phyloP scores from a whole-genome alignment of 176 grass and related monocot genomes.

The Carex pumila region DNA sequence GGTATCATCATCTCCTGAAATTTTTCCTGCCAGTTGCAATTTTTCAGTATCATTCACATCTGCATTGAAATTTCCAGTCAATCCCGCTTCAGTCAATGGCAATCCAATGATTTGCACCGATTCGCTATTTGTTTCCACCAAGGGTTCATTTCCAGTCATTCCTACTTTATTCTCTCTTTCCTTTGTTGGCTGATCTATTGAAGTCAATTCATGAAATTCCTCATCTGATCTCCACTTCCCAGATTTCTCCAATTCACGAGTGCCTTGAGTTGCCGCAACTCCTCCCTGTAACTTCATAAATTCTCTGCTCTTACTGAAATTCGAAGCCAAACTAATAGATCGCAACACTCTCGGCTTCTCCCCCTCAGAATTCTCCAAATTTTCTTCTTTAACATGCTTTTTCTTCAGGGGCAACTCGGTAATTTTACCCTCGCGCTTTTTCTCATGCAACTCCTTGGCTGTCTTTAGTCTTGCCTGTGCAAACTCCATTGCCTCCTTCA shows the following conservation, averaged over 20 bases:
- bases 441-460: slow-evolving; percentile 90
- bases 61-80: background rate
- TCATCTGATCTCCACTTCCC: slow-evolving; percentile 59
- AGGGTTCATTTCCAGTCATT: slow-evolving; percentile 18
- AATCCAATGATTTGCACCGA: background rate
- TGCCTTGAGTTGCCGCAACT: slow-evolving; percentile 26
- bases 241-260: slow-evolving; percentile 38
- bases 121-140: slow-evolving; percentile 17
- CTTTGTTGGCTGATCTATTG: slow-evolving; percentile 3
- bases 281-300: slow-evolving; percentile 26
- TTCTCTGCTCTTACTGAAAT: slow-evolving; percentile 19
- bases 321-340: slow-evolving; percentile 15
- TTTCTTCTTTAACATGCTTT: slow-evolving; percentile 17
- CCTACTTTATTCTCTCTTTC: slow-evolving; percentile 33
- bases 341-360: background rate
- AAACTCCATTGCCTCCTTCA: slow-evolving; percentile 94
- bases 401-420: slow-evolving; percentile 34
- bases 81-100: background rate
- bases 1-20: background rate
- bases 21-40: slow-evolving; percentile 15
- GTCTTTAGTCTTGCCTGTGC: slow-evolving; percentile 86
- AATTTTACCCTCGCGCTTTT: slow-evolving; percentile 56
- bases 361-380: slow-evolving; percentile 6
- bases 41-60: slow-evolving; percentile 1
- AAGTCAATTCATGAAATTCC: slow-evolving; percentile 68